Evolutionary conservation across 371 early-diverging fungal species (phyloP).

Genomic region (Syncephalastrum racemosum): DNA sequence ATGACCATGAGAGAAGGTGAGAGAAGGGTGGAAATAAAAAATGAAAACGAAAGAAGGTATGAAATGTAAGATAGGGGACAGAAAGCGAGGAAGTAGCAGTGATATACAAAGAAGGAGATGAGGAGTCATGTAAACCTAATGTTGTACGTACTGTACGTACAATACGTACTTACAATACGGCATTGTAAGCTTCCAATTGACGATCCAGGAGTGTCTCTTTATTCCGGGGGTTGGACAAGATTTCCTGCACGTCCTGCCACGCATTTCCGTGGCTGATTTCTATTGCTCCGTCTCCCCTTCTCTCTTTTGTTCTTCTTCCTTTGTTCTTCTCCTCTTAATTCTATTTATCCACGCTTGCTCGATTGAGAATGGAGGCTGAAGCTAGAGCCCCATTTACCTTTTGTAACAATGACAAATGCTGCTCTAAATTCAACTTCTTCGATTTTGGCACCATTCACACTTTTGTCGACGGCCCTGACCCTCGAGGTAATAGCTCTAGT

Average conservation of each 20-base stretch:
- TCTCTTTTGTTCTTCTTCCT: background rate
- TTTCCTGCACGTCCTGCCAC: too few relatives aligned
- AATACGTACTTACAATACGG: too few relatives aligned
- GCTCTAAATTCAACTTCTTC: slow-evolving; percentile 31
- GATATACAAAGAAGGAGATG: too few relatives aligned
- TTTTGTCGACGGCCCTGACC: slow-evolving; percentile 41
- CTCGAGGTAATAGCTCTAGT: slow-evolving; percentile 19
- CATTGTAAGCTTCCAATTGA: too few relatives aligned
- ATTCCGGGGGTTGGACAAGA: too few relatives aligned
- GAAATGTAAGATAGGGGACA: background rate
- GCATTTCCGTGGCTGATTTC: too few relatives aligned
- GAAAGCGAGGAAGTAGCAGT: too few relatives aligned
- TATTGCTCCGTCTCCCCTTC: background rate
- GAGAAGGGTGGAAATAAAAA: slow-evolving; percentile 4
- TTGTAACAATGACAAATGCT: slow-evolving; percentile 38
- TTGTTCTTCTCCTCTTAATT: slow-evolving; percentile 3
- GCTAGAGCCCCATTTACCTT: slow-evolving; percentile 27
- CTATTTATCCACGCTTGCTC: background rate
- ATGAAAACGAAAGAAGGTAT: slow-evolving; percentile 1
- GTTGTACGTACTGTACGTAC: too few relatives aligned
- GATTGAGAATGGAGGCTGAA: slow-evolving; percentile 13
- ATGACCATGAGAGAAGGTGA: background rate
- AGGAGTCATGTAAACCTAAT: too few relatives aligned
- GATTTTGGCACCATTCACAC: slow-evolving; percentile 36
- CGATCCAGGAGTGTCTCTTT: too few relatives aligned